Percentiles rank a stretch among this genome's conserved stretches.
Evolutionary conservation across 306 rosid genomes (phyloP).

Genomic region (Glycine latifolia): DNA sequence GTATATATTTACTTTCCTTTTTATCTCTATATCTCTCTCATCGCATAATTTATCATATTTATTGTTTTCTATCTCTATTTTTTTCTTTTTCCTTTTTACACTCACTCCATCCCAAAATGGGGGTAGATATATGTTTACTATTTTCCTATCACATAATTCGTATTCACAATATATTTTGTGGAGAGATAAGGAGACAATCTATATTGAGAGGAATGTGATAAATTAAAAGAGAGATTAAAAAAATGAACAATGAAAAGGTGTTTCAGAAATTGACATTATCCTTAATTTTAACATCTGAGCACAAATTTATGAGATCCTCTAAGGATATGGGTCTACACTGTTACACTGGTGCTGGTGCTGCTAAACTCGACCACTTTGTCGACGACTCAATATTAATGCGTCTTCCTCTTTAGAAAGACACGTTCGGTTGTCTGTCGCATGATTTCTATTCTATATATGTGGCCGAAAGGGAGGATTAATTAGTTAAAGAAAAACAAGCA

Average conservation of each 20-base stretch:
- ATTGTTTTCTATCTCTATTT: too few relatives aligned
- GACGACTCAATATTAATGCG: conserved; percentile 12
- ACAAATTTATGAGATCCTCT: background rate
- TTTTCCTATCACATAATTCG: too few relatives aligned
- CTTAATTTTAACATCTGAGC: conserved; percentile 20
- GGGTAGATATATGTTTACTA: too few relatives aligned
- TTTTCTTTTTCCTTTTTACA: too few relatives aligned
- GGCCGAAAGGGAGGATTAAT: conserved; percentile 4
- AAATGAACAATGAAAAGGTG: background rate
- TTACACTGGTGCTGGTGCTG: conserved; percentile 17
- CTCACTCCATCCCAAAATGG: too few relatives aligned
- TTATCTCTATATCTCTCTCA: too few relatives aligned
- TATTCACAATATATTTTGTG: background rate
- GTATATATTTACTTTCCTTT: too few relatives aligned
- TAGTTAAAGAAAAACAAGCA: conserved; percentile 4
- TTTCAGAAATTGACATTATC: conserved; percentile 9
- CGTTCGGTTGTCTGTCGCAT: background rate
- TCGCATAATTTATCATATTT: too few relatives aligned
- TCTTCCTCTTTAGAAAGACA: conserved; percentile 40
- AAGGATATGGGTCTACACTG: background rate
- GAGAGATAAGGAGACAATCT: background rate
- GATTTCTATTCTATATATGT: background rate
- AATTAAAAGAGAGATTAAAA: background rate
- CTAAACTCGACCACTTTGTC: conserved; percentile 37
- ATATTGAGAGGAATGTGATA: background rate